A percentile compares a stretch with the other conserved stretches of the same genome.
Conservation (phyloP, 169 alveolate genomes). For the Plasmodium coatneyi region DNA sequence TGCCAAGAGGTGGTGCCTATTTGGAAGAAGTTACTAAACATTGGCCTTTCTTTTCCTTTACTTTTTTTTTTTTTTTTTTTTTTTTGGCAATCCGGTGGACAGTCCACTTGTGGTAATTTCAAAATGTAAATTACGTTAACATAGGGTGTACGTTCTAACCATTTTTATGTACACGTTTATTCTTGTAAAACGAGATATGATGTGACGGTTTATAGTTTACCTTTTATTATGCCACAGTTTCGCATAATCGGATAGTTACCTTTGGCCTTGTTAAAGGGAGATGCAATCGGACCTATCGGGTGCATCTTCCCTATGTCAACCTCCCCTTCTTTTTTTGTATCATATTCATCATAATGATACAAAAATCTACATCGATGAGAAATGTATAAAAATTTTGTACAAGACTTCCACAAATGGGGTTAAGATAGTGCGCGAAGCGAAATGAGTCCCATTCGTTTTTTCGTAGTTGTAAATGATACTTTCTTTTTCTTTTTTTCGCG, state of each 20-base stretch:
- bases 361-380: neutral
- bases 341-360: neutral
- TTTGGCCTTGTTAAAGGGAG: neutral
- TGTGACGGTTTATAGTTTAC: neutral
- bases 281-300: neutral
- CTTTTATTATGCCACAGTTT: neutral
- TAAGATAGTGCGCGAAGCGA: neutral
- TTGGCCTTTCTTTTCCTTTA: neutral
- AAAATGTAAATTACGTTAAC: neutral
- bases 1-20: constrained; percentile 93
- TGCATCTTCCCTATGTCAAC: neutral
- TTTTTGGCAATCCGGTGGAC: neutral
- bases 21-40: constrained; percentile 96
- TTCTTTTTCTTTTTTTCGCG: neutral
- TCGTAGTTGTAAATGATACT: neutral
- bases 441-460: neutral
- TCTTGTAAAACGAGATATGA: neutral
- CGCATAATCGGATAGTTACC: neutral
- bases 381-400: neutral
- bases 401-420: neutral
- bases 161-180: neutral
- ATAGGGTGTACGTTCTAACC: neutral
- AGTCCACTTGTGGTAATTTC: neutral
- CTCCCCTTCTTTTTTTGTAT: neutral
- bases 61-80: neutral